Conservation (phyloP, 2,329 filamentous ascomycete genomes). For the Botryotinia globosa region DNA sequence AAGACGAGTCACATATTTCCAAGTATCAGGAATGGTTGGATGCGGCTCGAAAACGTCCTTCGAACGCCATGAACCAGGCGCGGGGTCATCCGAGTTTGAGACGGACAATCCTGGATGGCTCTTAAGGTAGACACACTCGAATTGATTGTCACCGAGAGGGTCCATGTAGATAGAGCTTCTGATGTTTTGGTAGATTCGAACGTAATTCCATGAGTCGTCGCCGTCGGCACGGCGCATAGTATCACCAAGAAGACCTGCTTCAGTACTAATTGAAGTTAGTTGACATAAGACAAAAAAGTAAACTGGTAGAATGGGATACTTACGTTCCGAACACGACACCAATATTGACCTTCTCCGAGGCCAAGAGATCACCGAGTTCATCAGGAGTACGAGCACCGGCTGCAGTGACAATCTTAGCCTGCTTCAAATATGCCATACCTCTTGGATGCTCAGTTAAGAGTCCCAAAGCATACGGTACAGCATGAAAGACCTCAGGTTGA, state of each 20-base stretch:
- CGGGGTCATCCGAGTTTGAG: constrained; percentile 44
- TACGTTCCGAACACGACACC: constrained; percentile 52
- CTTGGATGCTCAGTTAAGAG: constrained; percentile 56
- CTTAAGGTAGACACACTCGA: constrained; percentile 39
- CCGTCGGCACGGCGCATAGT: constrained; percentile 47
- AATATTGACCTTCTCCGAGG: constrained; percentile 52
- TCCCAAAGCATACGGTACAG: constrained; percentile 57
- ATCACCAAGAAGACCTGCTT: constrained; percentile 60
- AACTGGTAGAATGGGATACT: background rate
- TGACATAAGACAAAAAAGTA: background rate
- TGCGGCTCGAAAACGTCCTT: constrained; percentile 47
- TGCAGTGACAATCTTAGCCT: constrained; percentile 52
- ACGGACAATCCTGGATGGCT: constrained; percentile 41
- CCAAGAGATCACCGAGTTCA: constrained; percentile 53
- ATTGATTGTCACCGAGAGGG: constrained; percentile 37
- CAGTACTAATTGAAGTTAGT: constrained; percentile 42
- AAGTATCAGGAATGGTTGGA: constrained; percentile 42
- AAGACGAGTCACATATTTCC: constrained; percentile 47
- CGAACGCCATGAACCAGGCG: constrained; percentile 45
- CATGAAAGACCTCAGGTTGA: constrained; percentile 42
- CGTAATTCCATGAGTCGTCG: constrained; percentile 61
- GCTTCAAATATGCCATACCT: constrained; percentile 49
- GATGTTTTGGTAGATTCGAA: constrained; percentile 40
- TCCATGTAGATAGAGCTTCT: constrained; percentile 27
- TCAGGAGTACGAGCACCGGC: constrained; percentile 59